These are phyloP conservation scores for Lasiosphaeriaceae sp. DNA, from an alignment of 495 filamentous ascomycete genomes.

Conservation along the genomic window DNA sequence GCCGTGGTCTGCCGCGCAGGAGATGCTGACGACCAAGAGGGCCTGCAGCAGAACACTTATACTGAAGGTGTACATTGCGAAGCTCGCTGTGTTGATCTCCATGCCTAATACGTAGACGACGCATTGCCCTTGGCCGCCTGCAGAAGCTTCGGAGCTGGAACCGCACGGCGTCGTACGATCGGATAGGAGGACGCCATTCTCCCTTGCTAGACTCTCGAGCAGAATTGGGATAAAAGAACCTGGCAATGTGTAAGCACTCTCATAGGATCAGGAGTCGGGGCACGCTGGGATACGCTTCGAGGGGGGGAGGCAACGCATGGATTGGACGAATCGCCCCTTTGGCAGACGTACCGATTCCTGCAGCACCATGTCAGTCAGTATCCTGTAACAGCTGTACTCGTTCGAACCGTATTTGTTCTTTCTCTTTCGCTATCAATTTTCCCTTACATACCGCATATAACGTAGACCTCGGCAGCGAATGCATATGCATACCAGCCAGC, in stretches of 20 bases:
- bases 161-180: constrained; percentile 71
- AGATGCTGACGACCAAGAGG: constrained; percentile 89
- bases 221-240: constrained; percentile 97
- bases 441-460: constrained; percentile 68
- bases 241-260: constrained; percentile 27
- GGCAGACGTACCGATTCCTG: constrained; percentile 31
- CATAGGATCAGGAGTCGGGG: neutral
- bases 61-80: constrained; percentile 98
- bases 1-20: constrained; percentile 92
- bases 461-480: constrained; percentile 96
- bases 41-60: constrained; percentile 86
- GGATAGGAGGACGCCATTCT: constrained; percentile 76
- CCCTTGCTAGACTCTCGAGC: constrained; percentile 86
- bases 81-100: constrained; percentile 93
- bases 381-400: neutral
- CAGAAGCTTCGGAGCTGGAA: constrained; percentile 32
- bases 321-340: no score
- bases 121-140: constrained; percentile 61
- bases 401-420: no score
- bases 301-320: no score
- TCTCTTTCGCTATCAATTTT: no score
- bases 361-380: constrained; percentile 1
- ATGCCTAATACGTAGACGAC: constrained; percentile 75
- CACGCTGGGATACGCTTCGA: neutral
- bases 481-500: constrained; percentile 94